phyloP scores from a whole-genome alignment of 306 rosid species.

The Cucurbita ficifolia region DNA sequence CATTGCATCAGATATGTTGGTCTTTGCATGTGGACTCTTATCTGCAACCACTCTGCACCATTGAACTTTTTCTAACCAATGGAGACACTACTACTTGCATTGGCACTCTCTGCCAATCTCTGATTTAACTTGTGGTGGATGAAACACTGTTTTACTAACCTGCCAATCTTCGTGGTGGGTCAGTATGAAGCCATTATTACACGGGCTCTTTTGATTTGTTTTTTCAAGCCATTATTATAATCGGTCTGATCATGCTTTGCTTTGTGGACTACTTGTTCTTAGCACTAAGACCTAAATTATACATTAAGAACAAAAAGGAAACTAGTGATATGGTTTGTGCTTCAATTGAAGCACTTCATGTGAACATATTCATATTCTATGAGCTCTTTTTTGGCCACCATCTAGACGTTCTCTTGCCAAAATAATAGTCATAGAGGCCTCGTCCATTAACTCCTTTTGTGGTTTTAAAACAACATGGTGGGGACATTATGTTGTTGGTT shows the following conservation, averaged over 20 bases:
- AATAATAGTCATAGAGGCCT: background rate
- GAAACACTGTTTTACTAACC: background rate
- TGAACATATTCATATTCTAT: background rate
- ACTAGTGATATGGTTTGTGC: conserved; percentile 3
- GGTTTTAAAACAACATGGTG: conserved; percentile 6
- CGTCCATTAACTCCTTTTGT: background rate
- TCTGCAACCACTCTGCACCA: background rate
- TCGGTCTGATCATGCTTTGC: conserved; percentile 12
- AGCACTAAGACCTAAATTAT: conserved; percentile 25
- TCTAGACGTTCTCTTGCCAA: background rate
- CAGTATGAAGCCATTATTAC: conserved; percentile 7
- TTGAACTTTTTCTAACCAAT: background rate
- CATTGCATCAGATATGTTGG: background rate
- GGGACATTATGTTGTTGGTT: conserved; percentile 18
- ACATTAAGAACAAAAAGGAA: conserved; percentile 9
- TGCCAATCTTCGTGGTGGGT: conserved; percentile 5
- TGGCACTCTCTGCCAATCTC: conserved; percentile 1
- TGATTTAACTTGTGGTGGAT: conserved; percentile 7
- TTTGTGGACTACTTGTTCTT: conserved; percentile 16
- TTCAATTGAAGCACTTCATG: background rate
- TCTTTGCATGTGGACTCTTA: background rate
- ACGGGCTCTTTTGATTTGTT: conserved; percentile 5
- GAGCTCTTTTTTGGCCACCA: background rate
- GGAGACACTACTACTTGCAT: background rate
- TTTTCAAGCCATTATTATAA: background rate